Percentiles rank a stretch among this genome's conserved stretches.
These are phyloP conservation scores for Cyclanthera cordifolia DNA, from an alignment of 306 rosid genomes.

Conservation along the genomic window DNA sequence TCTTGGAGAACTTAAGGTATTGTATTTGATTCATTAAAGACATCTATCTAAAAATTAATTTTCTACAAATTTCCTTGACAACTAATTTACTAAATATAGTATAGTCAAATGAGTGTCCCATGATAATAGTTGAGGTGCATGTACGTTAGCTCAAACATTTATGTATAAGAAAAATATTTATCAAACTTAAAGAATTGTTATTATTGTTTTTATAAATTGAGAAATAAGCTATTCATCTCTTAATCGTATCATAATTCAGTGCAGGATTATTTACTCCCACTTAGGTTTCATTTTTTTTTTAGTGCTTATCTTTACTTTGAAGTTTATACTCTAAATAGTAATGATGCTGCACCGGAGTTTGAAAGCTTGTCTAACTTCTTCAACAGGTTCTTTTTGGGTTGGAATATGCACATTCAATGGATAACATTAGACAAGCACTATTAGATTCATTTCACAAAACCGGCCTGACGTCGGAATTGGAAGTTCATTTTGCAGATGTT, in stretches of 20 bases:
- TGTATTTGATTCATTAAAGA: too few species aligned
- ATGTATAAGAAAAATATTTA: too few species aligned
- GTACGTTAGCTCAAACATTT: too few species aligned
- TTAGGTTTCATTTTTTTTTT: neutral
- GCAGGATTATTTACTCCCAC: neutral
- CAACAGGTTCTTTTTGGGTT: constrained; percentile 73
- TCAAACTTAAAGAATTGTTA: too few species aligned
- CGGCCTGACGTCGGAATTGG: constrained; percentile 15
- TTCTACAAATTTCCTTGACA: too few species aligned
- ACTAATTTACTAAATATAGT: too few species aligned
- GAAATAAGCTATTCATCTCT: neutral
- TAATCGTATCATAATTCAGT: neutral
- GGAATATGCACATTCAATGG: constrained; percentile 53
- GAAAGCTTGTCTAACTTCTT: constrained; percentile 7
- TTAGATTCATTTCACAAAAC: constrained; percentile 24
- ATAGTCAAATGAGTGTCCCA: too few species aligned
- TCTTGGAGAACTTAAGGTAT: too few species aligned
- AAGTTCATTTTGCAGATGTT: constrained; percentile 54
- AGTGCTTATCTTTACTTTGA: neutral
- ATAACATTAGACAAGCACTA: constrained; percentile 34
- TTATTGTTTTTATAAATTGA: too few species aligned
- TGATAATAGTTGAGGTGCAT: too few species aligned
- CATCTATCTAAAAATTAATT: too few species aligned
- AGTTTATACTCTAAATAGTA: neutral
- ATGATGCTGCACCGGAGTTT: neutral